Evolutionary conservation across 441 rosid genomes (phyloP).

Genomic region (Croton laevigatus): DNA sequence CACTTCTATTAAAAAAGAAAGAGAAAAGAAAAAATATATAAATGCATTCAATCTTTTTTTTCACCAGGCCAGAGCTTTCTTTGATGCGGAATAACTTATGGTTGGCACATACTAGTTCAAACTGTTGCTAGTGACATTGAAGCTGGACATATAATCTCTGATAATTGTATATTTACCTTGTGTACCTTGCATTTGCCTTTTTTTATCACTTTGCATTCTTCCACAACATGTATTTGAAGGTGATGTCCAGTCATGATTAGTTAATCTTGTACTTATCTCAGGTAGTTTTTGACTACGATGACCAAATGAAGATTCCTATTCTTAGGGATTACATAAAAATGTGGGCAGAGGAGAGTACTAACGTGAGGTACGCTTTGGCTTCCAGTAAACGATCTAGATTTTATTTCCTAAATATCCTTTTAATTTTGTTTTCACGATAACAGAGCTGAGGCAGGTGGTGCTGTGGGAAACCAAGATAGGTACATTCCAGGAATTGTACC

Average conservation of each 20-base stretch:
- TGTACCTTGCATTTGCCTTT: no score
- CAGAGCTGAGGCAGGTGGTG: constrained; percentile 48
- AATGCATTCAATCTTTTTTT: no score
- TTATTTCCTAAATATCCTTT: neutral
- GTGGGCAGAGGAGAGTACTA: constrained; percentile 28
- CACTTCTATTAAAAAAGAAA: no score
- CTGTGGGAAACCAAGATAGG: constrained; percentile 62
- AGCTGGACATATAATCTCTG: no score
- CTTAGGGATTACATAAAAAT: constrained; percentile 37
- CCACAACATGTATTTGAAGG: neutral
- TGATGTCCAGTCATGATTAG: neutral
- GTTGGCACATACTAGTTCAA: neutral
- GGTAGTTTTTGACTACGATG: constrained; percentile 72
- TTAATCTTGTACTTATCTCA: constrained; percentile 24
- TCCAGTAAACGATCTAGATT: neutral
- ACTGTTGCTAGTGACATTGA: no score
- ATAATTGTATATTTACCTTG: no score
- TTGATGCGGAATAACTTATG: neutral
- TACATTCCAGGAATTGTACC: constrained; percentile 20
- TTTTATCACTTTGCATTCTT: constrained; percentile 3
- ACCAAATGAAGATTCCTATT: constrained; percentile 67
- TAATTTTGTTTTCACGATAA: constrained; percentile 3
- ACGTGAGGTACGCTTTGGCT: constrained; percentile 42
- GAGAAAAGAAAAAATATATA: no score
- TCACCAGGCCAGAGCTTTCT: neutral